Evolutionary conservation across 768 basidiomycete species (phyloP).

Genomic region (Boletus bicolor): DNA sequence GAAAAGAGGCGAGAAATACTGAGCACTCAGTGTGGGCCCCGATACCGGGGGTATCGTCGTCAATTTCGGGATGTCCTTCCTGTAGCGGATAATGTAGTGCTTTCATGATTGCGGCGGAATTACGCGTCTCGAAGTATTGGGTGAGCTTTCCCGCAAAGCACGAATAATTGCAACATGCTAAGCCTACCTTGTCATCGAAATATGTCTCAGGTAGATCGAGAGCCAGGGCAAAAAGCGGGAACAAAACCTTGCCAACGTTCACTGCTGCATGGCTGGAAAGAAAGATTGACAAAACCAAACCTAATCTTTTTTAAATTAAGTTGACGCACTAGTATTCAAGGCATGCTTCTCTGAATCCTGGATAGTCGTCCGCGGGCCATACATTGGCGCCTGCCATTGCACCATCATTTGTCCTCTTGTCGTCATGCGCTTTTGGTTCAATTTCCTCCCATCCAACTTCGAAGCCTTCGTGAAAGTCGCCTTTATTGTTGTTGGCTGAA

Average conservation of each 20-base stretch:
- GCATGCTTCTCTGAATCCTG: slow-evolving; percentile 56
- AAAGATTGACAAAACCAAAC: slow-evolving; percentile 24
- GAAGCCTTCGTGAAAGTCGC: slow-evolving; percentile 90
- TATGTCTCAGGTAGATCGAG: slow-evolving; percentile 57
- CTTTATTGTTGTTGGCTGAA: slow-evolving; percentile 57
- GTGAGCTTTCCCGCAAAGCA: neutral
- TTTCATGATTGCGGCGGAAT: slow-evolving; percentile 63
- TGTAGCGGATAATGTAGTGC: slow-evolving; percentile 78
- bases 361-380: slow-evolving; percentile 66
- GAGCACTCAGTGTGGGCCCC: slow-evolving; percentile 76
- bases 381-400: slow-evolving; percentile 70
- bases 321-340: slow-evolving; percentile 63
- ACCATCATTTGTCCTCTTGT: slow-evolving; percentile 41
- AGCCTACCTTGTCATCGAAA: slow-evolving; percentile 62
- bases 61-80: slow-evolving; percentile 41
- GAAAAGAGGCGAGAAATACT: neutral
- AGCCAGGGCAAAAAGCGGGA: slow-evolving; percentile 69
- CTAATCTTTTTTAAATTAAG: slow-evolving; percentile 14
- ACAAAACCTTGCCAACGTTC: slow-evolving; percentile 52
- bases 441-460: slow-evolving; percentile 74
- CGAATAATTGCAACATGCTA: neutral
- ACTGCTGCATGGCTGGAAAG: slow-evolving; percentile 48
- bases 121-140: slow-evolving; percentile 43
- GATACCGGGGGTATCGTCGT: slow-evolving; percentile 74
- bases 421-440: slow-evolving; percentile 23